Evolutionary conservation across 2,329 filamentous ascomycete species (phyloP).

Genomic region (Alternaria ventricosa): DNA sequence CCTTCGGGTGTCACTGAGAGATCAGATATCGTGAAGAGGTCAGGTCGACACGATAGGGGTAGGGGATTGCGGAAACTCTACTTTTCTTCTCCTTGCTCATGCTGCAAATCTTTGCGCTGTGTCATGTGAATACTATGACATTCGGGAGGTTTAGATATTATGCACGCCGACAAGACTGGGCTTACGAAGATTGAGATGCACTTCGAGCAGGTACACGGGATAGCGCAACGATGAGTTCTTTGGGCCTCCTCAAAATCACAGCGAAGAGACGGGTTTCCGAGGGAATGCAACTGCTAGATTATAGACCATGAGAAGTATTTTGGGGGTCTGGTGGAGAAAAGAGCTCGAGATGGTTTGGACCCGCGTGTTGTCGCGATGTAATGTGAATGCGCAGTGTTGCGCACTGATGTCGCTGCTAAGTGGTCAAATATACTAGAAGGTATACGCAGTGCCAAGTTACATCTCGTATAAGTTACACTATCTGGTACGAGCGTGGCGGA

Average conservation of each 20-base stretch:
- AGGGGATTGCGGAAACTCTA: rapidly evolving
- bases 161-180: neutral
- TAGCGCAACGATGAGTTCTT: neutral
- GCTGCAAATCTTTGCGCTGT: rapidly evolving
- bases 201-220: neutral
- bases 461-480: neutral
- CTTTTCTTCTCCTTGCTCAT: rapidly evolving
- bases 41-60: neutral
- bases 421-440: neutral
- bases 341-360: neutral
- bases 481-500: neutral
- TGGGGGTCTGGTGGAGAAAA: rapidly evolving
- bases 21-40: neutral
- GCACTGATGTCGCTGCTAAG: neutral
- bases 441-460: neutral
- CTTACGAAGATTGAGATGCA: neutral
- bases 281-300: neutral
- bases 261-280: no score
- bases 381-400: neutral
- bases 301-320: neutral
- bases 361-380: neutral
- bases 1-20: neutral
- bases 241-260: no score
- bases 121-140: neutral
- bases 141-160: neutral